phyloP scores from a whole-genome alignment of 208 protist species.

The Entamoeba histolytica region DNA sequence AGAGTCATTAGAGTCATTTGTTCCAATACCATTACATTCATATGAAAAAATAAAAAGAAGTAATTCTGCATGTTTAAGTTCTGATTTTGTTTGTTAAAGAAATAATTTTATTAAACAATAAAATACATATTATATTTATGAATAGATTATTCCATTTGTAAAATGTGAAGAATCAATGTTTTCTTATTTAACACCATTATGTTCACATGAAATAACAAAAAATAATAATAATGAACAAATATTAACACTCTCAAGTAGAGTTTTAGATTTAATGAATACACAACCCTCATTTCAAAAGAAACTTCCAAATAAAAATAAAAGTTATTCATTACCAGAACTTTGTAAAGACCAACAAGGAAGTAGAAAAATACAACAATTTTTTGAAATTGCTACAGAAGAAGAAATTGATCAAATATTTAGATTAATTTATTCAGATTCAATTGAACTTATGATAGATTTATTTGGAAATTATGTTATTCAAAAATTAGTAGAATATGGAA shows the following conservation, averaged over 20 bases:
- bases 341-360: conserved; percentile 2
- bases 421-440: neutral
- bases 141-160: neutral
- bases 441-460: conserved; percentile 47
- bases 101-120: too few relatives aligned
- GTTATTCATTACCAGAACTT: neutral
- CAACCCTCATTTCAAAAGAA: neutral
- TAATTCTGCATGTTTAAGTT: too few relatives aligned
- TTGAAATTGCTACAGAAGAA: neutral
- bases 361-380: conserved; percentile 3
- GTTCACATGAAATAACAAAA: too few relatives aligned
- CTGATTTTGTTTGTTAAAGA: too few relatives aligned
- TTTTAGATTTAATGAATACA: neutral
- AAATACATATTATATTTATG: too few relatives aligned
- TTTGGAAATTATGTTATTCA: conserved; percentile 36
- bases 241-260: neutral
- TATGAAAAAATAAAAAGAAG: too few relatives aligned
- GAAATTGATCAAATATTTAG: neutral
- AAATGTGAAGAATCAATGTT: neutral
- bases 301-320: neutral
- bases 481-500: conserved; percentile 17
- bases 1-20: neutral
- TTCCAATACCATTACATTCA: too few relatives aligned
- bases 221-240: too few relatives aligned
- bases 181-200: neutral